These are phyloP conservation scores for Castanopsis chinensis DNA, from an alignment of 306 rosid genomes.

Conservation along the genomic window DNA sequence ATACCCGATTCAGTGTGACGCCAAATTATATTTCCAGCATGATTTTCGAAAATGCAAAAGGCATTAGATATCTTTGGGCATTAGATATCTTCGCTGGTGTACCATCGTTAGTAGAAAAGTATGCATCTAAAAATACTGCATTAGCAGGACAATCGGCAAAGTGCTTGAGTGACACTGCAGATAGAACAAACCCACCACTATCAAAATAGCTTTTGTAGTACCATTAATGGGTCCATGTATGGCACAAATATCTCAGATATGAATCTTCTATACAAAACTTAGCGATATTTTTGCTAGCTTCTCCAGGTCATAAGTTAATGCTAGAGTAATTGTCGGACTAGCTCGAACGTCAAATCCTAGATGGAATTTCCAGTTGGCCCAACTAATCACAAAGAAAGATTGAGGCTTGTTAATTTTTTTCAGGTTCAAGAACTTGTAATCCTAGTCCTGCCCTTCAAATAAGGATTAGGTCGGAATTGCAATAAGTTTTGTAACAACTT, in stretches of 20 bases:
- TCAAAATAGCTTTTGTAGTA: constrained; percentile 50
- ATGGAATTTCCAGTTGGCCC: constrained; percentile 51
- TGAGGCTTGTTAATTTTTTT: no score
- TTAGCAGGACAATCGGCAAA: constrained; percentile 48
- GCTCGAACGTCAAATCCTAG: constrained; percentile 41
- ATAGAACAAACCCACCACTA: constrained; percentile 50
- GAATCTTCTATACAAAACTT: constrained; percentile 52
- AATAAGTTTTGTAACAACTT: no score
- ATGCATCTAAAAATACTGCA: constrained; percentile 52
- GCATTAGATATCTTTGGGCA: no score
- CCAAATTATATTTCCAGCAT: constrained; percentile 59
- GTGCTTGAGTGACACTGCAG: constrained; percentile 37
- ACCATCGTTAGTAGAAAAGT: constrained; percentile 37
- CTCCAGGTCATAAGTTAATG: constrained; percentile 50
- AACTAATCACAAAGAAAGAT: constrained; percentile 25
- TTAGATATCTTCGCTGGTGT: constrained; percentile 36
- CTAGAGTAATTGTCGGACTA: constrained; percentile 50
- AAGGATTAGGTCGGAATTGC: no score
- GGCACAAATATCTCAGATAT: constrained; percentile 56
- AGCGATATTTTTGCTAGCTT: constrained; percentile 35
- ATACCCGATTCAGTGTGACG: constrained; percentile 51
- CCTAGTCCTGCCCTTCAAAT: no score
- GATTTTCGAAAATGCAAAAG: constrained; percentile 56
- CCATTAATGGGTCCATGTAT: constrained; percentile 66
- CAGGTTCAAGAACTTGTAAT: no score